Conservation (phyloP, 2,329 filamentous ascomycete species). For the Paraphoma chrysanthemicola region DNA sequence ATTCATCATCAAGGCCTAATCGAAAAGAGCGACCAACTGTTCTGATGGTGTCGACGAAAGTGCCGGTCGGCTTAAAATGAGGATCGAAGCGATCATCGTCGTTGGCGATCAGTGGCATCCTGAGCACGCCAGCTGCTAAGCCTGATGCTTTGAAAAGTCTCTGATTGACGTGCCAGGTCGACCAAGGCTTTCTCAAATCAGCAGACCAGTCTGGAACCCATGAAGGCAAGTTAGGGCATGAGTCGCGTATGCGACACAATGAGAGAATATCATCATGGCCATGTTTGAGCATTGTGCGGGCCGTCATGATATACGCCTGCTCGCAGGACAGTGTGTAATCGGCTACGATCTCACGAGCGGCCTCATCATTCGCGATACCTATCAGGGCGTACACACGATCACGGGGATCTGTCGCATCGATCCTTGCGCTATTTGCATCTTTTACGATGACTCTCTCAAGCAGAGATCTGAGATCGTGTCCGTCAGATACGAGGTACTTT, state of each 20-base stretch:
- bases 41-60: slow-evolving; percentile 9
- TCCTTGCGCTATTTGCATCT: not conserved
- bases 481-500: slow-evolving; percentile 3
- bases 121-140: not conserved
- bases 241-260: not conserved
- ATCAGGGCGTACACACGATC: slow-evolving; percentile 21
- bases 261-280: slow-evolving; percentile 7
- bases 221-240: slow-evolving; percentile 11
- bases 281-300: slow-evolving; percentile 9
- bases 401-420: slow-evolving; percentile 11
- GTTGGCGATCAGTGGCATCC: not conserved
- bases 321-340: slow-evolving; percentile 13
- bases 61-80: not conserved
- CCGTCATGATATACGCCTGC: slow-evolving; percentile 13
- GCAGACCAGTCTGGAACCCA: slow-evolving; percentile 21
- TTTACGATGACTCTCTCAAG: slow-evolving; percentile 7
- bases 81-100: not conserved
- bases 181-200: slow-evolving; percentile 3
- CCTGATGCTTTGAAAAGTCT: slow-evolving; percentile 8
- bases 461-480: slow-evolving; percentile 4
- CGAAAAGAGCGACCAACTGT: slow-evolving; percentile 1
- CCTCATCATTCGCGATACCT: slow-evolving; percentile 14
- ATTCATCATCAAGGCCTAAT: slow-evolving; percentile 1
- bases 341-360: slow-evolving; percentile 9
- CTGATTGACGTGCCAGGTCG: slow-evolving; percentile 1